phyloP scores from a whole-genome alignment of 148 eudicot species.

The Diospyros lotus region DNA sequence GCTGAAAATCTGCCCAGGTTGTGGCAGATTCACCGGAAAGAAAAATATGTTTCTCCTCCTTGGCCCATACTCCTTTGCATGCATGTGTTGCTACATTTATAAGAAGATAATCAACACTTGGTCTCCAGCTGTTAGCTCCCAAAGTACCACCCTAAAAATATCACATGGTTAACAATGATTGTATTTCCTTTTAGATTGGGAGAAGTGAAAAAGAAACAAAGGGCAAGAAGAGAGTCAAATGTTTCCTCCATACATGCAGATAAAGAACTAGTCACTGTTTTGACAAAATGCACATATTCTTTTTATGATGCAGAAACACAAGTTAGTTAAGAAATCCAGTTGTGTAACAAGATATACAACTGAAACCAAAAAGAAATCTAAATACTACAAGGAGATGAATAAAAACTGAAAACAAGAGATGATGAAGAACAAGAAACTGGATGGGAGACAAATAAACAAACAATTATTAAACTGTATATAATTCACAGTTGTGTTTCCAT shows the following conservation, averaged over 20 bases:
- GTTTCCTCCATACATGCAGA: not conserved
- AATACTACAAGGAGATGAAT: not conserved
- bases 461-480: too few species aligned
- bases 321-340: not conserved
- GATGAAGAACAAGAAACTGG: not conserved
- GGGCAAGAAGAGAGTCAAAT: not conserved
- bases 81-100: slow-evolving; percentile 55
- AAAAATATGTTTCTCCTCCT: slow-evolving; percentile 24
- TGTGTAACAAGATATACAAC: not conserved
- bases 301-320: not conserved
- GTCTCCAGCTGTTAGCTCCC: slow-evolving; percentile 69
- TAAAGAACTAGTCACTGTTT: not conserved
- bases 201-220: not conserved
- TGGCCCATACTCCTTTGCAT: slow-evolving; percentile 50
- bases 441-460: too few species aligned
- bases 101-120: slow-evolving; percentile 53
- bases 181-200: not conserved
- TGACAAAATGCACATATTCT: not conserved
- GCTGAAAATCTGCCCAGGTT: slow-evolving; percentile 63
- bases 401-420: not conserved
- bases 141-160: slow-evolving; percentile 66
- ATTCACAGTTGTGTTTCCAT: too few species aligned
- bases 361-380: not conserved
- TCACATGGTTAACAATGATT: not conserved
- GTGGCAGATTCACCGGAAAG: slow-evolving; percentile 17